These are phyloP conservation scores for Pilatotrama ljubarskyi DNA, from an alignment of 768 basidiomycete species.

Conservation along the genomic window DNA sequence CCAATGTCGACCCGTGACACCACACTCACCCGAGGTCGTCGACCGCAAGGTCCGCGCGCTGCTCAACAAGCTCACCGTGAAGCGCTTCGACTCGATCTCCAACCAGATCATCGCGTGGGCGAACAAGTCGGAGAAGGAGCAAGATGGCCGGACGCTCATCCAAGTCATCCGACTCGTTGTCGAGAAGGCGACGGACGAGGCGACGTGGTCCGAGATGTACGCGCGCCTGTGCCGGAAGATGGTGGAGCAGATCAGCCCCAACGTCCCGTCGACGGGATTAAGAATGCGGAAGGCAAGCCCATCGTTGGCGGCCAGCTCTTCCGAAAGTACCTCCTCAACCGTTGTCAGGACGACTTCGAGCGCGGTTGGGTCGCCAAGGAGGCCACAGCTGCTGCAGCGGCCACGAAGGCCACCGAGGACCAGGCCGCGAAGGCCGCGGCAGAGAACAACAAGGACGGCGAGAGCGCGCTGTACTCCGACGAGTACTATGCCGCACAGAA, in stretches of 20 bases:
- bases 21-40: slow-evolving; percentile 82
- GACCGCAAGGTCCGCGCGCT: slow-evolving; percentile 91
- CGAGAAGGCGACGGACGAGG: slow-evolving; percentile 97
- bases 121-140: slow-evolving; percentile 90
- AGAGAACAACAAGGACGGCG: slow-evolving; percentile 57
- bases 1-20: too few species aligned
- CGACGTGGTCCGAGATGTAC: slow-evolving; percentile 97
- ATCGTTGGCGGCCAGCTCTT: slow-evolving; percentile 92
- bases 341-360: slow-evolving; percentile 98
- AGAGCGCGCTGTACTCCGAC: slow-evolving; percentile 84
- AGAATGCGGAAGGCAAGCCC: slow-evolving; percentile 79
- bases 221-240: slow-evolving; percentile 93
- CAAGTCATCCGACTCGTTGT: slow-evolving; percentile 96
- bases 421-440: slow-evolving; percentile 72
- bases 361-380: slow-evolving; percentile 92
- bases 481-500: slow-evolving; percentile 95
- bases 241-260: slow-evolving; percentile 88
- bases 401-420: slow-evolving; percentile 82
- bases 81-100: slow-evolving; percentile 94
- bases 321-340: slow-evolving; percentile 94
- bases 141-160: slow-evolving; percentile 90
- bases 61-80: slow-evolving; percentile 95
- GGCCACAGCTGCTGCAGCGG: slow-evolving; percentile 82
- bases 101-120: slow-evolving; percentile 95
- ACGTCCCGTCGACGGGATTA: slow-evolving; percentile 88